Conservation (phyloP, 331 rosid species). For the Malus hybrid region DNA sequence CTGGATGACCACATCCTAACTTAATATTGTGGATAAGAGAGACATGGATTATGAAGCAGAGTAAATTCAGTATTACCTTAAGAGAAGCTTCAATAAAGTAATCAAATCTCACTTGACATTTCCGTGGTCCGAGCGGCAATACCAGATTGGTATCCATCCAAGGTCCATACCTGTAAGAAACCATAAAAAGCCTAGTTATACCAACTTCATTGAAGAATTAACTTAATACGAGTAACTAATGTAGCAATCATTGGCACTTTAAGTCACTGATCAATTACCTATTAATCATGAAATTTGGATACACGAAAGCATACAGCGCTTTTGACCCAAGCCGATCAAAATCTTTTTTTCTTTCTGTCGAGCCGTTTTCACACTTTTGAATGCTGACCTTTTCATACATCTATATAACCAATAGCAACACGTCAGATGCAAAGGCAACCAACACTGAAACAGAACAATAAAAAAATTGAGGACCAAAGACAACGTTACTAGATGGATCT, state of each 20-base stretch:
- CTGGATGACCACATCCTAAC: neutral
- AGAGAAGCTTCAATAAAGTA: conserved; percentile 69
- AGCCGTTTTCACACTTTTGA: conserved; percentile 66
- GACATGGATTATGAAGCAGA: neutral
- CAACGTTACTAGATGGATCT: neutral
- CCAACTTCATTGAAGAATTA: conserved; percentile 14
- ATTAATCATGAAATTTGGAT: conserved; percentile 93
- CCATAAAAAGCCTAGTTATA: conserved; percentile 10
- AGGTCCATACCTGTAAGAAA: conserved; percentile 73
- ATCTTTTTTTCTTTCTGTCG: conserved; percentile 24
- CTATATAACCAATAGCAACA: conserved; percentile 27
- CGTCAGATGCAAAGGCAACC: neutral
- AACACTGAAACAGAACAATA: neutral
- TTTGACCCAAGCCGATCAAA: conserved; percentile 70
- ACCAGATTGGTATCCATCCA: conserved; percentile 98
- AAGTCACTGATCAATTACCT: conserved; percentile 40
- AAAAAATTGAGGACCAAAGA: neutral
- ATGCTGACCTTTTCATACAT: conserved; percentile 77
- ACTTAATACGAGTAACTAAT: neutral
- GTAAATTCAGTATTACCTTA: conserved; percentile 38
- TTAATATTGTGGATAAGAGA: neutral
- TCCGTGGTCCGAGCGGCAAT: conserved; percentile 71
- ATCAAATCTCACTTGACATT: conserved; percentile 76
- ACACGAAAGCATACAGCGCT: conserved; percentile 72
- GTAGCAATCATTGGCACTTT: neutral